Base-by-base conservation (phyloP, 2,329 filamentous ascomycete genomes). In the Fusarium oxysporum region DNA sequence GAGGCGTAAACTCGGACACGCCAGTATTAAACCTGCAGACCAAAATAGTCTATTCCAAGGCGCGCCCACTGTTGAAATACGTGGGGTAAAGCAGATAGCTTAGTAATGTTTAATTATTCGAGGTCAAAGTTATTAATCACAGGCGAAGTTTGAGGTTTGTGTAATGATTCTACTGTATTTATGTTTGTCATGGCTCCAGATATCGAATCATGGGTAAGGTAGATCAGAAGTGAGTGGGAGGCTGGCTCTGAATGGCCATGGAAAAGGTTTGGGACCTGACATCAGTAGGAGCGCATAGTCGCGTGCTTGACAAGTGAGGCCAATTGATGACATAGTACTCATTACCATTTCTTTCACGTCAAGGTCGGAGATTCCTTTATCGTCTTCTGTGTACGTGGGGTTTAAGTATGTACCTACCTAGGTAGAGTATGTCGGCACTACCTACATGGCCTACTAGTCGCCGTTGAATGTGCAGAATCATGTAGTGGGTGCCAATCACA, bases 1-100 rank as follows among this genome's bases (percentile, higher is more conserved):
- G 37, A 73, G 68, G 71, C 67, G 64, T 70, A 73, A 76, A 76
- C 75, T 78, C 65, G 70, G 74, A 69, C 48, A 74, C 69, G 33
- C 62, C 70, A 68, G 62, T 62, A 23, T 44, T 50, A 59, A 57
- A 63, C 55, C 67, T 62, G 70, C 71, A 73, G 60, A 54, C 67
- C 59, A 54, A 73, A 73, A 72, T 75, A 70, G 71, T 75, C 74
- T 70, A 75, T 76, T 71, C 61, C 68, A 69, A 64, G 59, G 62
- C 41, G 68, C 54, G 41, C 59, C 56, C 40, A 25, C 58, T 64
- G 30, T 21, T 70, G n/a, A 53, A 65, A 65, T 65, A 30, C 66
- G 66, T 65, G 66, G 66, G 66, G 66, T 69, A 69, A 33, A 58
- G 40, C 43, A 56, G 58, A 70, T 69, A 65, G 66, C 58, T 69